Conservation (phyloP, 202 grass and related monocot species). For the Setaria viridis region DNA sequence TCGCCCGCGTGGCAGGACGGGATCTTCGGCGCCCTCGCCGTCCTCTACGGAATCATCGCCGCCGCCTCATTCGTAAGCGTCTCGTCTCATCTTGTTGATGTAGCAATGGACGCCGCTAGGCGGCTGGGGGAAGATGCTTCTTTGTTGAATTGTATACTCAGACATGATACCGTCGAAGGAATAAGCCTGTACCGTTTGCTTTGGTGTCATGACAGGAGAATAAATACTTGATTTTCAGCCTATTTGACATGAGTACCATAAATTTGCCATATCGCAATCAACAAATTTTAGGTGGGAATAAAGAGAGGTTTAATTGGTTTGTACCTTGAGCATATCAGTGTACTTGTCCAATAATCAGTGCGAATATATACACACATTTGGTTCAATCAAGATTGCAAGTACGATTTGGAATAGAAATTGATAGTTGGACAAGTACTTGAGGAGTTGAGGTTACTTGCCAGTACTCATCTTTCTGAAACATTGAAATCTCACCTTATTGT, state of each 20-base stretch:
- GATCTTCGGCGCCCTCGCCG: constrained; percentile 68
- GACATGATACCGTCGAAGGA: neutral
- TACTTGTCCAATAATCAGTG: constrained; percentile 4
- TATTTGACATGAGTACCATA: constrained; percentile 8
- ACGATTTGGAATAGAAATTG: neutral
- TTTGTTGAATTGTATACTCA: constrained; percentile 3
- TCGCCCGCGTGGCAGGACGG: constrained; percentile 71
- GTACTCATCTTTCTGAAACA: constrained; percentile 15
- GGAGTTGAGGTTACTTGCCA: constrained; percentile 12
- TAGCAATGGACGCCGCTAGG: neutral
- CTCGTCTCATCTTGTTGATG: neutral
- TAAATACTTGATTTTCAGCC: constrained; percentile 27
- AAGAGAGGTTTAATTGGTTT: constrained; percentile 17
- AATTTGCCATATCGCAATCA: constrained; percentile 9
- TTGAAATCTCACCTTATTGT: constrained; percentile 18
- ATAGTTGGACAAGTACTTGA: constrained; percentile 8
- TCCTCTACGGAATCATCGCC: constrained; percentile 66
- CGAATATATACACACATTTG: constrained; percentile 29
- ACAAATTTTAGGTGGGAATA: constrained; percentile 36
- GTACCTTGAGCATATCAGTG: constrained; percentile 11
- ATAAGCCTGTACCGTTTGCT: constrained; percentile 22
- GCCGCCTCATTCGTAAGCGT: constrained; percentile 66
- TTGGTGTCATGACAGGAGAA: constrained; percentile 15
- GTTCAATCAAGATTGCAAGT: constrained; percentile 15
- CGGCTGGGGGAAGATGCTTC: neutral